These are phyloP conservation scores for Annulohypoxylon truncatum DNA, from an alignment of 2,329 filamentous ascomycete genomes.

Conservation along the genomic window DNA sequence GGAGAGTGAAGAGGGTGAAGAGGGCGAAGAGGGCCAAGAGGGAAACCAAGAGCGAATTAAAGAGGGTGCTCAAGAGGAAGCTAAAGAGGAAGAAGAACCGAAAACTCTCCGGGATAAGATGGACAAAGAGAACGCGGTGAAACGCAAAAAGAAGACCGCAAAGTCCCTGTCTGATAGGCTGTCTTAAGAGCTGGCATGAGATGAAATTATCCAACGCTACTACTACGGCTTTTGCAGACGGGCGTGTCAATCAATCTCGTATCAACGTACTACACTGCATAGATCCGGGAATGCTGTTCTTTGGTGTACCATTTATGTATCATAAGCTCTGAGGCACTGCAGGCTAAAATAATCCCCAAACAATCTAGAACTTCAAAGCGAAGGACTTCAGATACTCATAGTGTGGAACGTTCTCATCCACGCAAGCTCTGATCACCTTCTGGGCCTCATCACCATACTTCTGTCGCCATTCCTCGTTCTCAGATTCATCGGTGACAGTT, in stretches of 20 bases:
- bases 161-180: too few relatives aligned
- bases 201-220: slow-evolving; percentile 4
- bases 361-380: slow-evolving; percentile 68
- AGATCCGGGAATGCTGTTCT: slow-evolving; percentile 42
- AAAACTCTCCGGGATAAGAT: not conserved
- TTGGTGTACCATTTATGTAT: slow-evolving; percentile 44
- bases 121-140: slow-evolving; percentile 18
- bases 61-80: not conserved
- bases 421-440: slow-evolving; percentile 75
- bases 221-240: slow-evolving; percentile 23
- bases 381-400: slow-evolving; percentile 88
- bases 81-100: not conserved
- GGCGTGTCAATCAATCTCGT: slow-evolving; percentile 26
- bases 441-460: slow-evolving; percentile 80
- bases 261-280: slow-evolving; percentile 29
- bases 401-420: slow-evolving; percentile 76
- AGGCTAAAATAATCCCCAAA: slow-evolving; percentile 14
- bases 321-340: slow-evolving; percentile 29
- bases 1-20: not conserved
- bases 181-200: slow-evolving; percentile 17
- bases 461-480: slow-evolving; percentile 76
- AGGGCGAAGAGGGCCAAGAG: not conserved
- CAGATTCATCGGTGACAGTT: slow-evolving; percentile 71
- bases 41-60: too few relatives aligned
- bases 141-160: slow-evolving; percentile 18